phyloP scores from a whole-genome alignment of 331 rosid genomes.

The Acacia pycnantha region DNA sequence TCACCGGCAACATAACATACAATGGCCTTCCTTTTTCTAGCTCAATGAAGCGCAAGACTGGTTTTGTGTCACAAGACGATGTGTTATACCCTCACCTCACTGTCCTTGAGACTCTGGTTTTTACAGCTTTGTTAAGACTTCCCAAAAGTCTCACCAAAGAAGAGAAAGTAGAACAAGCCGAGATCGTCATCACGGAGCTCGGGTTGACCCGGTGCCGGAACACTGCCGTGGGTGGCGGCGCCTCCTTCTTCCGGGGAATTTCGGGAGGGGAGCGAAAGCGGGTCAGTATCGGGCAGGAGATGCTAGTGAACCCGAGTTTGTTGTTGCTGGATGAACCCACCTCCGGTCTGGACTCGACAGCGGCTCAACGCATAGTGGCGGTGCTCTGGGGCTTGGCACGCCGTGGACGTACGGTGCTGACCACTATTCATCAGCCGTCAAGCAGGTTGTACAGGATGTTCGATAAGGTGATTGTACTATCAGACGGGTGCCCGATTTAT shows the following conservation, averaged over 20 bases:
- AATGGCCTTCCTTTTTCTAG: slow-evolving; percentile 55
- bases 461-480: slow-evolving; percentile 73
- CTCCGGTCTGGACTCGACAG: slow-evolving; percentile 88
- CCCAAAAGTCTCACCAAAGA: slow-evolving; percentile 51
- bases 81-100: slow-evolving; percentile 86
- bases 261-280: slow-evolving; percentile 91
- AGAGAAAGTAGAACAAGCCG: slow-evolving; percentile 65
- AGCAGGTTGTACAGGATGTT: slow-evolving; percentile 81
- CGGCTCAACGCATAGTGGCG: slow-evolving; percentile 65
- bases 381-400: slow-evolving; percentile 49
- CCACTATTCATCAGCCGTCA: slow-evolving; percentile 92
- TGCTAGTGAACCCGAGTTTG: slow-evolving; percentile 87
- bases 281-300: slow-evolving; percentile 91
- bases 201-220: slow-evolving; percentile 70
- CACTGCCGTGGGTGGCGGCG: slow-evolving; percentile 62
- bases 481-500: slow-evolving; percentile 76
- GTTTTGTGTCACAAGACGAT: slow-evolving; percentile 85
- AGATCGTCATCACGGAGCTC: slow-evolving; percentile 53
- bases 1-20: slow-evolving; percentile 68
- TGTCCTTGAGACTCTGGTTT: slow-evolving; percentile 70
- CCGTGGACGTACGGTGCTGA: slow-evolving; percentile 77
- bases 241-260: slow-evolving; percentile 62
- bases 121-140: slow-evolving; percentile 66
- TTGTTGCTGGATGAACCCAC: slow-evolving; percentile 91
- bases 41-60: slow-evolving; percentile 59